phyloP scores from a whole-genome alignment of 352 stramenopile species.

The Globisporangium megalacanthum region DNA sequence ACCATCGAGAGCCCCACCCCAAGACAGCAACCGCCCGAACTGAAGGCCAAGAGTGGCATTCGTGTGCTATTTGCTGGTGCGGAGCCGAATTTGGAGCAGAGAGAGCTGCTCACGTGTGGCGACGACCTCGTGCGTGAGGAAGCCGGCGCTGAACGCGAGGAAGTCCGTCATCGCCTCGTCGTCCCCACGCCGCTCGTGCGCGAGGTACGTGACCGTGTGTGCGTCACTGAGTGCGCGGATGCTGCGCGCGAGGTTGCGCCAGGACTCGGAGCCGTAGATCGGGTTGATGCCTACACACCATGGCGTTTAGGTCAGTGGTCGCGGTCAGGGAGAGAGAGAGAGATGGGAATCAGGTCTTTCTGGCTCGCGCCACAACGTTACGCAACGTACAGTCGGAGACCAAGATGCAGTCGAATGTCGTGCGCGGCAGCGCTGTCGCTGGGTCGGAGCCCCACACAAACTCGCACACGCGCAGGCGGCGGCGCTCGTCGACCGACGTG shows the following conservation, averaged over 20 bases:
- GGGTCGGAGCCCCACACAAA: conserved; percentile 55
- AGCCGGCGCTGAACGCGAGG: conserved; percentile 30
- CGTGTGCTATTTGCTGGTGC: not conserved
- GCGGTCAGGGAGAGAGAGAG: not conserved
- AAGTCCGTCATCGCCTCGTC: conserved; percentile 76
- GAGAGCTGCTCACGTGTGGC: conserved; percentile 31
- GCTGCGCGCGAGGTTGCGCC: conserved; percentile 65
- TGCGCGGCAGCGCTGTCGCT: conserved; percentile 14
- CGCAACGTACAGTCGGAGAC: conserved; percentile 67
- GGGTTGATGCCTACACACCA: conserved; percentile 58
- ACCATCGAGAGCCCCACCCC: not conserved
- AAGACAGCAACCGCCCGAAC: not conserved
- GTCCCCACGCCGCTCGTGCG: conserved; percentile 64
- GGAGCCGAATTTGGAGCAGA: conserved; percentile 46
- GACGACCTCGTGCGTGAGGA: conserved; percentile 40
- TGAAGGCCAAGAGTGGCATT: not conserved
- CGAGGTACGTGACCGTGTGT: conserved; percentile 58
- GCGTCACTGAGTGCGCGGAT: conserved; percentile 50
- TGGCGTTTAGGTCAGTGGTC: not conserved
- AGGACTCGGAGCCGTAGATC: conserved; percentile 79
- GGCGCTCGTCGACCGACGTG: conserved; percentile 23
- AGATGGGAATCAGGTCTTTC: not conserved
- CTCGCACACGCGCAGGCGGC: conserved; percentile 38
- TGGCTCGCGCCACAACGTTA: not conserved
- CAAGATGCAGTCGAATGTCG: conserved; percentile 56